Evolutionary conservation across 2,329 filamentous ascomycete species (phyloP).

Genomic region (Neonectria punicea): DNA sequence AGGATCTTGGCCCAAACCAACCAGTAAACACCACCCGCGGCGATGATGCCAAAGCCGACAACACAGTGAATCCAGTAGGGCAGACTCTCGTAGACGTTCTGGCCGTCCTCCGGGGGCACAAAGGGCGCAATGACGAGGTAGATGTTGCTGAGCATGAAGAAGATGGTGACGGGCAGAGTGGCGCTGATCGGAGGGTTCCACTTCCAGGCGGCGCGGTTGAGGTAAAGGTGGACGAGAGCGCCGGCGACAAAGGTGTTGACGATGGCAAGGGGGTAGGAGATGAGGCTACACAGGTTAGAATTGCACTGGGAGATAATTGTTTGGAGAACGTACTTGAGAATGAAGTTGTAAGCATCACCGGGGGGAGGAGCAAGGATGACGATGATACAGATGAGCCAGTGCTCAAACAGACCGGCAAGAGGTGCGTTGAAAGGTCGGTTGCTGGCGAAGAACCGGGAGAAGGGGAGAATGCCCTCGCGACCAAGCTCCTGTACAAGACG

Average conservation of each 20-base stretch:
- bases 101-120: conserved; percentile 60
- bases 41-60: conserved; percentile 65
- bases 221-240: conserved; percentile 64
- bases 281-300: conserved; percentile 56
- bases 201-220: conserved; percentile 57
- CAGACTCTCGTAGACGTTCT: conserved; percentile 63
- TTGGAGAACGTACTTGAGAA: conserved; percentile 58
- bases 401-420: conserved; percentile 69
- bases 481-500: conserved; percentile 74
- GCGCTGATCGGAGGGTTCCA: conserved; percentile 67
- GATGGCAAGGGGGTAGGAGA: conserved; percentile 71
- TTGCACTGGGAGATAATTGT: background rate
- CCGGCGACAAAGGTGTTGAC: conserved; percentile 65
- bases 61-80: conserved; percentile 69
- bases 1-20: conserved; percentile 64
- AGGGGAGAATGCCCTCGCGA: conserved; percentile 73
- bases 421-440: conserved; percentile 73
- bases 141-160: conserved; percentile 70
- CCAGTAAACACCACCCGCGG: conserved; percentile 65
- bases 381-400: conserved; percentile 72
- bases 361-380: conserved; percentile 75
- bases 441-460: conserved; percentile 70
- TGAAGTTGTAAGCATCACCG: conserved; percentile 74
- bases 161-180: conserved; percentile 62
- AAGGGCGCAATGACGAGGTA: conserved; percentile 71